Evolutionary conservation across 2,329 filamentous ascomycete genomes (phyloP).

Genomic region (Epichloe sylvatica): DNA sequence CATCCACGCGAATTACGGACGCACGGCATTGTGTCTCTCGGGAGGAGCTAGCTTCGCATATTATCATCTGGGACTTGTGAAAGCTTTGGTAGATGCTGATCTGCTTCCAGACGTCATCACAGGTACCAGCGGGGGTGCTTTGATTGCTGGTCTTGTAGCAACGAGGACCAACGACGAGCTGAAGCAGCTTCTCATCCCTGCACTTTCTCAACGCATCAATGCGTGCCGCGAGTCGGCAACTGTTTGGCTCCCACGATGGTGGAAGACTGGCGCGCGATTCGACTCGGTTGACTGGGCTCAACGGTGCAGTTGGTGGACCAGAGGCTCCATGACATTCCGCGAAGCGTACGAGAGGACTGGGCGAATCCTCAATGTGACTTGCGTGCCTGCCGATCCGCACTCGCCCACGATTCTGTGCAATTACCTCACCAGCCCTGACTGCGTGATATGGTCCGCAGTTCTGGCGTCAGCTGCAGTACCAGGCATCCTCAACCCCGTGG

Average conservation of each 20-base stretch:
- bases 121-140: slow-evolving; percentile 83
- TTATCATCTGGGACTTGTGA: slow-evolving; percentile 89
- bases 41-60: slow-evolving; percentile 92
- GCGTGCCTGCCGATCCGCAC: slow-evolving; percentile 89
- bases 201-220: slow-evolving; percentile 70
- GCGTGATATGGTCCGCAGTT: slow-evolving; percentile 95
- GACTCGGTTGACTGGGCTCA: slow-evolving; percentile 86
- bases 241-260: slow-evolving; percentile 75
- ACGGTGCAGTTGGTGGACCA: slow-evolving; percentile 76
- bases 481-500: slow-evolving; percentile 87
- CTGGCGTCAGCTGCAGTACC: slow-evolving; percentile 90
- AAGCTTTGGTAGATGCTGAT: slow-evolving; percentile 73
- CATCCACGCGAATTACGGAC: slow-evolving; percentile 77
- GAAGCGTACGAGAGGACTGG: slow-evolving; percentile 92
- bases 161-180: slow-evolving; percentile 88
- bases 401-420: slow-evolving; percentile 86
- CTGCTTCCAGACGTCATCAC: slow-evolving; percentile 89
- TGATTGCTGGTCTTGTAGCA: slow-evolving; percentile 75
- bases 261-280: slow-evolving; percentile 82
- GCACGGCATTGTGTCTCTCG: slow-evolving; percentile 83
- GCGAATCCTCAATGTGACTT: slow-evolving; percentile 87
- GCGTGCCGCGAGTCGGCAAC: slow-evolving; percentile 68
- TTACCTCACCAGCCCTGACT: slow-evolving; percentile 88
- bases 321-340: slow-evolving; percentile 82
- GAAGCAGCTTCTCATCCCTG: slow-evolving; percentile 69